Evolutionary conservation across 2,329 filamentous ascomycete genomes (phyloP), one percentile per base, ranked within the genome.

Genomic region (Pseudogymnoascus pannorum): DNA sequence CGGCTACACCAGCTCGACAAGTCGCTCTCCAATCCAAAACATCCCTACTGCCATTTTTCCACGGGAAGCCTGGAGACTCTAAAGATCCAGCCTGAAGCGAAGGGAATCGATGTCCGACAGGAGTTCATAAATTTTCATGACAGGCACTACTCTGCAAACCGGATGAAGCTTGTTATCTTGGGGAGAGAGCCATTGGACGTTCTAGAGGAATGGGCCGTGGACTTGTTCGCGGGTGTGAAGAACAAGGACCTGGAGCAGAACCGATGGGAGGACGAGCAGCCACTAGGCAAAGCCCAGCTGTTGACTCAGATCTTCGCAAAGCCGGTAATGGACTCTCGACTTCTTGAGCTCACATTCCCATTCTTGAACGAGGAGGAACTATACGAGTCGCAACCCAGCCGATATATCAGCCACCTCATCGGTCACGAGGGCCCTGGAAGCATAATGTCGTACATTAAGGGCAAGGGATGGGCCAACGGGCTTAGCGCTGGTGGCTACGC

Each of bases 381-480:
- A 64, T 88, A 84, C 69, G 84, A 87, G 68, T 83, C 83, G 7
- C 85, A 89, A 63, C 87, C 87, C 4, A 83, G 84, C 61, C 81
- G 85, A 63, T 91, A 90, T 69, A 81, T 90, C 64, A 85, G 84
- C 67, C 87, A 91, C 71, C 74, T 91, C 64, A 86, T 91, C 66
- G 87, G 87, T 2, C 87, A 91, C 66, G 87, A 91, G 71, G 87
- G 87, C 1, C 87, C 87, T 1, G 87, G 87, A 18, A 90, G 87
- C 72, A 85, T 91, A 65, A 77, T 91, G 66, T 83, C 87, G 9
- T 87, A 88, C 70, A 79, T 90, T 67, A 90, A 90, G 70, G 81
- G 81, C 14, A 88, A 87, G 71, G 87, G 87, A 4, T 89, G 87
- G 85, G 87, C 84, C 12, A 88, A 87, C 68, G 82, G 81, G 2